phyloP scores from a whole-genome alignment of 176 grass and related monocot species.

The Juncus effusus region DNA sequence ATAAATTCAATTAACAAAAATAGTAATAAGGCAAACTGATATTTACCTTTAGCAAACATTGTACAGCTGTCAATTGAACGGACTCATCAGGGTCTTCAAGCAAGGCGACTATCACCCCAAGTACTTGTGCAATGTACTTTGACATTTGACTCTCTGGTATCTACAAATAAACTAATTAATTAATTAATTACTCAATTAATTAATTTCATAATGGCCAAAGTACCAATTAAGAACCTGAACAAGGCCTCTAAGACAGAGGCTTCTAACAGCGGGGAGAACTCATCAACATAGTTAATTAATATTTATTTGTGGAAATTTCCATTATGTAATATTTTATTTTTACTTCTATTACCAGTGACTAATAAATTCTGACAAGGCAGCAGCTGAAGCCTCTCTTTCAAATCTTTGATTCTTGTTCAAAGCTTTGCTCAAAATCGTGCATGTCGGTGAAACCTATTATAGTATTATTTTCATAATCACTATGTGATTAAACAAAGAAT shows the following conservation, averaged over 20 bases:
- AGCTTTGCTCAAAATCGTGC: slow-evolving; percentile 76
- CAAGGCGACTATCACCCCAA: slow-evolving; percentile 89
- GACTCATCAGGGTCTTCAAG: slow-evolving; percentile 90
- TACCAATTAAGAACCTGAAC: slow-evolving; percentile 48
- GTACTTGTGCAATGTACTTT: slow-evolving; percentile 70
- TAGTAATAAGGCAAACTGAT: neutral
- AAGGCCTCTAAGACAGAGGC: slow-evolving; percentile 84
- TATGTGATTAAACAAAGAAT: neutral
- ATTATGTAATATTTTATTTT: neutral
- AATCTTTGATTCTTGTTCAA: slow-evolving; percentile 72
- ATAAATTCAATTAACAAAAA: too few species aligned
- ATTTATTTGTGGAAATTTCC: neutral
- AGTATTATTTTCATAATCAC: slow-evolving; percentile 12
- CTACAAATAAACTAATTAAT: slow-evolving; percentile 44
- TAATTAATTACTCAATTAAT: slow-evolving; percentile 7
- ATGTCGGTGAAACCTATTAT: slow-evolving; percentile 70
- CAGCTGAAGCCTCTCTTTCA: slow-evolving; percentile 92
- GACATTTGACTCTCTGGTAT: slow-evolving; percentile 72
- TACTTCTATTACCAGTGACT: slow-evolving; percentile 52
- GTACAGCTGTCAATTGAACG: slow-evolving; percentile 91
- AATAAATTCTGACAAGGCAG: slow-evolving; percentile 90
- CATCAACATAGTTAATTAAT: slow-evolving; percentile 2
- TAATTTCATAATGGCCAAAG: neutral
- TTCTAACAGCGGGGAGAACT: slow-evolving; percentile 50
- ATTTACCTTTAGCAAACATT: slow-evolving; percentile 64